These are phyloP conservation scores for Colletotrichum phormii DNA, from an alignment of 2,329 filamentous ascomycete species.

Conservation along the genomic window DNA sequence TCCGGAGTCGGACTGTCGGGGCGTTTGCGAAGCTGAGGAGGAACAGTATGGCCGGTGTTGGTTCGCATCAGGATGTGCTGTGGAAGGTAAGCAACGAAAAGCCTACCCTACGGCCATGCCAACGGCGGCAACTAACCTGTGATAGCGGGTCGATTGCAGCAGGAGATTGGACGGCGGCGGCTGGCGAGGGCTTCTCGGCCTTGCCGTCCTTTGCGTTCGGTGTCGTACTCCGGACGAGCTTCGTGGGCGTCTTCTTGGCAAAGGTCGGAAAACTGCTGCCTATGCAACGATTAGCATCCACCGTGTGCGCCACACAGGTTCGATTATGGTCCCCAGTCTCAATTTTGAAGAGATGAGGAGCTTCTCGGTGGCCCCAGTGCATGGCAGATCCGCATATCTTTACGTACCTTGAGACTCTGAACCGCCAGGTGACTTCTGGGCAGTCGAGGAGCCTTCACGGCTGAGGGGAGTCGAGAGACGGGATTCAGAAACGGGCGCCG, in stretches of 20 bases:
- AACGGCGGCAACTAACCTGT: constrained; percentile 39
- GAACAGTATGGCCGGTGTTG: constrained; percentile 70
- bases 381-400: background rate
- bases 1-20: constrained; percentile 64
- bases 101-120: background rate
- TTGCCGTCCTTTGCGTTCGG: constrained; percentile 37
- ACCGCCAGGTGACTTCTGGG: constrained; percentile 40
- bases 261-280: constrained; percentile 33
- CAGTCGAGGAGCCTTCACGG: constrained; percentile 26
- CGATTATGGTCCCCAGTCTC: background rate
- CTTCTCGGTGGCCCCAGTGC: background rate
- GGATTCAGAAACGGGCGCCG: constrained; percentile 40
- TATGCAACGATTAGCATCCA: constrained; percentile 25
- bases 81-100: constrained; percentile 17
- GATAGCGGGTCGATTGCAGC: constrained; percentile 45
- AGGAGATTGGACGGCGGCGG: constrained; percentile 29
- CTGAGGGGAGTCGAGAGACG: constrained; percentile 40
- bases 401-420: constrained; percentile 47
- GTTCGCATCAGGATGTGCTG: constrained; percentile 76
- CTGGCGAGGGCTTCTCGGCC: constrained; percentile 34
- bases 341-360: background rate
- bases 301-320: constrained; percentile 9
- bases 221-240: constrained; percentile 25
- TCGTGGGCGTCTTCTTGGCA: constrained; percentile 37
- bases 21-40: constrained; percentile 65